Base-by-base conservation (phyloP, 2,329 filamentous ascomycete genomes). In the Coleophoma eucalyptorum region DNA sequence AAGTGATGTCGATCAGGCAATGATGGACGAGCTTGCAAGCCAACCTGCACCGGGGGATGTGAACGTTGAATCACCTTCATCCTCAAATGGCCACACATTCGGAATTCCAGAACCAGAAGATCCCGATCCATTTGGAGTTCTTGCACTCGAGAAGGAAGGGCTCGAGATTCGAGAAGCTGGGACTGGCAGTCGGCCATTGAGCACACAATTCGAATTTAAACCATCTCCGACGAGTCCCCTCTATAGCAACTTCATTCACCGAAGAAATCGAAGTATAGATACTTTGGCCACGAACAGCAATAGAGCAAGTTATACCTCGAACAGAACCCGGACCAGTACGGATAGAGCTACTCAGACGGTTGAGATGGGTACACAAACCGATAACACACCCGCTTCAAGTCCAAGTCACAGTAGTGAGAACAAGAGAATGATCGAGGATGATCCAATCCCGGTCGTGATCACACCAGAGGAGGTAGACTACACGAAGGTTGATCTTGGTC, bases 81-180 rank as follows among this genome's bases (percentile, higher is more conserved):
- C 54, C 5, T 40, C 52, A 7, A 61, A 43, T n/a, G 71, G 69
- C 7, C 69, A 76, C 31, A 72, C 73, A 2, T 96, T 97, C 70
- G 92, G 92, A 2, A 75, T 96, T 15, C 91, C 90, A 1, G 84
- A 86, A 55, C 71, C 75, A 3, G 83, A 91, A 49, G 93, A 97
- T 60, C 91, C 92, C 0, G 93, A 97, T 66, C 93, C 93, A 0
- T 97, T 89, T 64, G 93, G 93, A 20, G 88, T 97, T 21, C 80
- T 92, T 56, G 92, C 93, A 7, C 72, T 97, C n/a, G 90, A 96
- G 65, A 86, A 90, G 73, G 89, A 91, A 54, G 93, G 93, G 2
- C 74, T 97, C 50, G 89, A 93, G 60, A 94, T 97, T 58, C 82
- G 89, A 48, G 92, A 97, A 71, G 92, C 92, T n/a, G 91, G 90